These are phyloP conservation scores for Myochromella boudieri DNA, from an alignment of 768 basidiomycete species.

Conservation along the genomic window DNA sequence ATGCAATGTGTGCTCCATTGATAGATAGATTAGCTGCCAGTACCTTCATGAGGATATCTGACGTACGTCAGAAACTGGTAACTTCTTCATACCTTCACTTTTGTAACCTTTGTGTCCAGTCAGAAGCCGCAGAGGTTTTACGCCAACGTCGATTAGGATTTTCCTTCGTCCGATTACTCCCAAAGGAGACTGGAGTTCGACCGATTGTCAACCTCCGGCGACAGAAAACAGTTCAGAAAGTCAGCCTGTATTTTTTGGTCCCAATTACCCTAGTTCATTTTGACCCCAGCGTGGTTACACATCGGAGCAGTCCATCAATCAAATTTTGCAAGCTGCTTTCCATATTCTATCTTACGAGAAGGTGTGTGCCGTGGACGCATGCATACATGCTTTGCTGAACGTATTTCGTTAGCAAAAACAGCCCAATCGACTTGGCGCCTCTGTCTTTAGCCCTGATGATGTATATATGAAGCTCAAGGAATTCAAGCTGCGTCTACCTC, in stretches of 20 bases:
- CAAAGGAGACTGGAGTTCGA: slow-evolving; percentile 93
- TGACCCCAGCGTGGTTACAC: slow-evolving; percentile 28
- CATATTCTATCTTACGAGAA: slow-evolving; percentile 87
- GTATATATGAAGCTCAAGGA: slow-evolving; percentile 72
- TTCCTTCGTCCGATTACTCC: slow-evolving; percentile 85
- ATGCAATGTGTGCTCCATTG: slow-evolving; percentile 76
- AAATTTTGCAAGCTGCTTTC: slow-evolving; percentile 81
- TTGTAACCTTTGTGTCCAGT: slow-evolving; percentile 32
- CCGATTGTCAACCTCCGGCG: slow-evolving; percentile 90
- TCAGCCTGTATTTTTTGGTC: slow-evolving; percentile 11
- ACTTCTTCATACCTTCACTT: slow-evolving; percentile 4
- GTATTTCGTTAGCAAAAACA: slow-evolving; percentile 50
- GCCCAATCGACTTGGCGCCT: slow-evolving; percentile 69
- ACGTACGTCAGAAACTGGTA: slow-evolving; percentile 41
- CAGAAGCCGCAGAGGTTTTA: slow-evolving; percentile 63
- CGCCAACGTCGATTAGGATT: slow-evolving; percentile 76
- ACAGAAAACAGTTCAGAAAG: slow-evolving; percentile 35
- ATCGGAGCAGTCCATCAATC: slow-evolving; percentile 74
- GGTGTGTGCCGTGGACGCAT: slow-evolving; percentile 37
- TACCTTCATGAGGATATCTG: slow-evolving; percentile 70
- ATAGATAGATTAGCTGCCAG: slow-evolving; percentile 67
- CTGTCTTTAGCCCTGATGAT: slow-evolving; percentile 82
- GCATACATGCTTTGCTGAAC: not conserved
- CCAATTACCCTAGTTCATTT: not conserved
- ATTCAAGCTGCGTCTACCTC: slow-evolving; percentile 57